Evolutionary conservation across 108 stramenopile genomes (phyloP).

Genomic region (Fragilaria radians): DNA sequence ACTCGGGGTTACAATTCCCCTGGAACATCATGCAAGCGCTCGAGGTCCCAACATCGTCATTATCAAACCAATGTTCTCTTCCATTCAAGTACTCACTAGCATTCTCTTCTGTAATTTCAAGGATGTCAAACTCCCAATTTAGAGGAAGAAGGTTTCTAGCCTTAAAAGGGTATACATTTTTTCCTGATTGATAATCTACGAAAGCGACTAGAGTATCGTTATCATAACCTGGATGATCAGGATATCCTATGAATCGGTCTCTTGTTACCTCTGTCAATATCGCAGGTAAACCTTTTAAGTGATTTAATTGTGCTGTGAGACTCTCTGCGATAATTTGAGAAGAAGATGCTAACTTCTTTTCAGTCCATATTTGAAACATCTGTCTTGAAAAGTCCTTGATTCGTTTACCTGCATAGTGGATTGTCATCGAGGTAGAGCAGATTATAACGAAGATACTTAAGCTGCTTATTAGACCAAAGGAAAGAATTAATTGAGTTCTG

Average conservation of each 20-base stretch:
- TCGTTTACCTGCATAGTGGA: slow-evolving; percentile 14
- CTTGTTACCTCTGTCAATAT: slow-evolving; percentile 24
- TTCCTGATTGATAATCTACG: slow-evolving; percentile 14
- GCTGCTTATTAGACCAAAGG: slow-evolving; percentile 31
- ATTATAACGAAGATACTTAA: slow-evolving; percentile 32
- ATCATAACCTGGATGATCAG: slow-evolving; percentile 7
- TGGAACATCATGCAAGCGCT: slow-evolving; percentile 28
- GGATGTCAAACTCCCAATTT: slow-evolving; percentile 28
- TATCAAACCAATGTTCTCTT: neutral
- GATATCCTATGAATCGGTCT: slow-evolving; percentile 54
- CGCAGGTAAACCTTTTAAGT: slow-evolving; percentile 5
- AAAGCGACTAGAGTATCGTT: slow-evolving; percentile 41
- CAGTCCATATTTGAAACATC: slow-evolving; percentile 9
- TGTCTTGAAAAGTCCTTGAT: slow-evolving; percentile 12
- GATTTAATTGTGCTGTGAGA: neutral
- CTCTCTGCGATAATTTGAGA: slow-evolving; percentile 29
- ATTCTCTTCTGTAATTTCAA: slow-evolving; percentile 22
- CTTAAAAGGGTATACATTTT: slow-evolving; percentile 19
- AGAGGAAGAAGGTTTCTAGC: slow-evolving; percentile 16
- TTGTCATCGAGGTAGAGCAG: slow-evolving; percentile 19
- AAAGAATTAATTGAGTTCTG: slow-evolving; percentile 34
- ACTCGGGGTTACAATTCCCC: slow-evolving; percentile 40
- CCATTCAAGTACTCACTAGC: slow-evolving; percentile 26
- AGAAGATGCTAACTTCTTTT: slow-evolving; percentile 7
- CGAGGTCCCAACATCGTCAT: slow-evolving; percentile 19